Conservation (phyloP, 805 yeast species). For the Phaffomyces thermotolerans region DNA sequence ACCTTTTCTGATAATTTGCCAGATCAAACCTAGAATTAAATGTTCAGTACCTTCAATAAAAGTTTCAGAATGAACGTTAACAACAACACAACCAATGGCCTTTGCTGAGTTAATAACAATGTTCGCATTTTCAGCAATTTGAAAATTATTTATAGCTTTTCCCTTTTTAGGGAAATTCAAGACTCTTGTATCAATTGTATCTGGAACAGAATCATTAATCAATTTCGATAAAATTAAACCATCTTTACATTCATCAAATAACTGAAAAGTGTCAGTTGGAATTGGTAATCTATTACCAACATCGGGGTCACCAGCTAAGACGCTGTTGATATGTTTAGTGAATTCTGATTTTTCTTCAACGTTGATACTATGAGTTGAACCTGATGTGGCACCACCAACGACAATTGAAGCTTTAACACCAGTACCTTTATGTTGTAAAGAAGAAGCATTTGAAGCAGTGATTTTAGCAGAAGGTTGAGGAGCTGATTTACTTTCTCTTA, state of each 20-base stretch:
- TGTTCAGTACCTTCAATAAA: slow-evolving; percentile 93
- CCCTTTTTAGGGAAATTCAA: slow-evolving; percentile 79
- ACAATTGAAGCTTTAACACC: slow-evolving; percentile 69
- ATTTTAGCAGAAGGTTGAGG: slow-evolving; percentile 25
- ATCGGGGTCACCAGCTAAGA: slow-evolving; percentile 80
- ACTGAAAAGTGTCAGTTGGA: slow-evolving; percentile 88
- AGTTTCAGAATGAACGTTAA: slow-evolving; percentile 94
- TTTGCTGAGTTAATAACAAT: slow-evolving; percentile 97
- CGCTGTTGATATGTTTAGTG: slow-evolving; percentile 91
- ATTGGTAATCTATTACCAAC: slow-evolving; percentile 83
- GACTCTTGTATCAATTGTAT: slow-evolving; percentile 96
- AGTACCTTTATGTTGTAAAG: slow-evolving; percentile 41
- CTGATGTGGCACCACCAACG: slow-evolving; percentile 79
- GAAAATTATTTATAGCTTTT: slow-evolving; percentile 83
- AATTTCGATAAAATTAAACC: slow-evolving; percentile 89
- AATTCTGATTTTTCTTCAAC: slow-evolving; percentile 96
- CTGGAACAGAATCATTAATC: slow-evolving; percentile 96
- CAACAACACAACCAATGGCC: slow-evolving; percentile 98
- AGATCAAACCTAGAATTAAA: slow-evolving; percentile 80
- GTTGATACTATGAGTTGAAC: slow-evolving; percentile 92
- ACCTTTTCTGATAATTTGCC: slow-evolving; percentile 98
- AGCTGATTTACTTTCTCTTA: slow-evolving; percentile 45
- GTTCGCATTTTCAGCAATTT: slow-evolving; percentile 94
- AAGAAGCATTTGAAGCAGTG: slow-evolving; percentile 22
- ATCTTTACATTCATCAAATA: slow-evolving; percentile 94